A percentile compares a stretch with the other conserved stretches of the same genome.
Evolutionary conservation across 2,329 filamentous ascomycete species (phyloP).

Genomic region (Macrophomina phaseolina): DNA sequence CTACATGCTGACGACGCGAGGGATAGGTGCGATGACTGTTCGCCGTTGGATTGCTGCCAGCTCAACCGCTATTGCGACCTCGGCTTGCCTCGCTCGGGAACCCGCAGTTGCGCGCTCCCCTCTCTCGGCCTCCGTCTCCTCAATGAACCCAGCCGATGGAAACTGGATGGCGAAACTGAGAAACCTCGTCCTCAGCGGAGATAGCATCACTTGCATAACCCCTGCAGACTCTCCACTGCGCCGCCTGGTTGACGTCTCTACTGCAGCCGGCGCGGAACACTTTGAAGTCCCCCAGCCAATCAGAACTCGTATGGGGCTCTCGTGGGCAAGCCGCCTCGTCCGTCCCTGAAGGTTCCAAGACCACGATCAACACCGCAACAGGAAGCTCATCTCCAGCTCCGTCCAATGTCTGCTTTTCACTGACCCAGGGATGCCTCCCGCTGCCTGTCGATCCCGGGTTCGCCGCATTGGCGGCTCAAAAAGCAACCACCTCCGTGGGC

Average conservation of each 20-base stretch:
- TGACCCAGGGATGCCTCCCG: background rate
- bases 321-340: background rate
- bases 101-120: background rate
- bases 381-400: slow-evolving; percentile 9
- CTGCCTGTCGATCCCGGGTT: background rate
- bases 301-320: background rate
- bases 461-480: slow-evolving; percentile 3
- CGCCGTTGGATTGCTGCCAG: background rate
- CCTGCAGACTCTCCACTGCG: background rate
- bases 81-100: background rate
- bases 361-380: background rate
- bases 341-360: background rate
- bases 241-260: background rate
- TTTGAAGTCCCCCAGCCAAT: background rate
- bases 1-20: background rate
- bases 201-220: background rate
- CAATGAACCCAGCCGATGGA: background rate
- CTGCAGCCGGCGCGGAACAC: background rate
- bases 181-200: background rate
- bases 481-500: background rate
- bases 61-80: background rate
- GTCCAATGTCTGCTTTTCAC: background rate
- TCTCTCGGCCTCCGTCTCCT: background rate
- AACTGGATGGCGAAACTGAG: background rate
- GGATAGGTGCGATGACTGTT: background rate